Percentiles rank a stretch among this genome's conserved stretches.
phyloP scores from a whole-genome alignment of 2,329 filamentous ascomycete species.

The Colletotrichum godetiae region DNA sequence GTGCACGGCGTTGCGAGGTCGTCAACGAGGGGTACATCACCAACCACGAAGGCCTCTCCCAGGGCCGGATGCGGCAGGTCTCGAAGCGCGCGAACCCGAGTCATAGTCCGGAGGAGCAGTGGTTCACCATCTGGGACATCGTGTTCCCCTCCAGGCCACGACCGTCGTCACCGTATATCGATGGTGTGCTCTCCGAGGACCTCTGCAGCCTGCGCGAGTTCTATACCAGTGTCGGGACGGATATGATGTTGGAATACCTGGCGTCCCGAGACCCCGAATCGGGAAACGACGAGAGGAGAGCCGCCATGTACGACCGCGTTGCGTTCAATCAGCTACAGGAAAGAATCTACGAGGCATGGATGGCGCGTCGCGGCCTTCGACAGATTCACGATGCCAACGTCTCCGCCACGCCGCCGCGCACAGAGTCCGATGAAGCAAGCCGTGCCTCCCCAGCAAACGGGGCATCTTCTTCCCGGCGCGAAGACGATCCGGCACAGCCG shows the following conservation, averaged over 20 bases:
- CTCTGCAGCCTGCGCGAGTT: constrained; percentile 21
- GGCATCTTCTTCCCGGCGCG: not conserved
- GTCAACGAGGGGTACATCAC: not conserved
- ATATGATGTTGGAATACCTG: constrained; percentile 2
- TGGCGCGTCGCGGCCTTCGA: constrained; percentile 2
- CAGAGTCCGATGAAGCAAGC: constrained; percentile 14
- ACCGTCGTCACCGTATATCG: constrained; percentile 40
- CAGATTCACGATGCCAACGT: not conserved
- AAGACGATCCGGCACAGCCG: not conserved
- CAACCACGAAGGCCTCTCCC: constrained; percentile 7
- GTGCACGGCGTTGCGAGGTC: constrained; percentile 15
- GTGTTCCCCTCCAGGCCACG: constrained; percentile 38
- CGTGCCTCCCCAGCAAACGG: not conserved
- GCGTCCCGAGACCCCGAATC: not conserved
- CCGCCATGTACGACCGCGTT: not conserved
- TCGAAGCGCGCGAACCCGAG: constrained; percentile 32
- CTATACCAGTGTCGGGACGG: not conserved
- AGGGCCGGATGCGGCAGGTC: constrained; percentile 37
- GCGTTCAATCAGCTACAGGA: constrained; percentile 8
- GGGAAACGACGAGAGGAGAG: not conserved
- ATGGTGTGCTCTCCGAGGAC: constrained; percentile 28
- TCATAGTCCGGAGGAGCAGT: constrained; percentile 40
- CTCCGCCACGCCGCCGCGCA: constrained; percentile 18
- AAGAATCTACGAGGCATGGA: constrained; percentile 24
- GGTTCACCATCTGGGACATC: constrained; percentile 44